A percentile compares a stretch with the other conserved stretches of the same genome.
These are phyloP conservation scores for Syzygium oleosum DNA, from an alignment of 345 rosid species.

Conservation along the genomic window DNA sequence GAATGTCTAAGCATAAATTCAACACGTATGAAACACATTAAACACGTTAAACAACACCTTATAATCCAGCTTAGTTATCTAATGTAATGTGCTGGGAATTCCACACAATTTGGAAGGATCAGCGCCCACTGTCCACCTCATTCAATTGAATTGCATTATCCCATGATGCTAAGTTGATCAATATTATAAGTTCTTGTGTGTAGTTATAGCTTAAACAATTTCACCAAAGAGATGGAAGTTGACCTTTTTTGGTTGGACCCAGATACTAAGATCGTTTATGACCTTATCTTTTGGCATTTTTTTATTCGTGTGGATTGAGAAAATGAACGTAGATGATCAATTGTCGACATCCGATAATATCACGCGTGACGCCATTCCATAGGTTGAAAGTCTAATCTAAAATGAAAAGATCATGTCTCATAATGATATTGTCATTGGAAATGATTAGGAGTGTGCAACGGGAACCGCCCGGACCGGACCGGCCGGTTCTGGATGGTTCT, in stretches of 20 bases:
- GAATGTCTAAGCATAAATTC: background rate
- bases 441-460: background rate
- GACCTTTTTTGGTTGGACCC: background rate
- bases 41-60: background rate
- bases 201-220: background rate
- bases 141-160: background rate
- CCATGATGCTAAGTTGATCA: background rate
- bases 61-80: background rate
- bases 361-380: background rate
- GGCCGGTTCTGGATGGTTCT: no score
- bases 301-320: no score
- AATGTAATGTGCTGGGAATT: background rate
- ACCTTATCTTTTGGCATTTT: background rate
- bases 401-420: background rate
- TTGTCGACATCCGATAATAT: background rate
- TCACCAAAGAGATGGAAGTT: background rate
- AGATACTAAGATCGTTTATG: background rate
- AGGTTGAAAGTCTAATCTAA: background rate
- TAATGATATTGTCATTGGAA: background rate
- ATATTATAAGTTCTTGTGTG: background rate
- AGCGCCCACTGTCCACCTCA: background rate
- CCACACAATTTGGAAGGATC: background rate
- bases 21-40: background rate
- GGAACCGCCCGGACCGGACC: no score
- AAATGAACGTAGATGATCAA: background rate